Conservation (phyloP, 2,329 filamentous ascomycete species). For the Lizonia empirigonia region DNA sequence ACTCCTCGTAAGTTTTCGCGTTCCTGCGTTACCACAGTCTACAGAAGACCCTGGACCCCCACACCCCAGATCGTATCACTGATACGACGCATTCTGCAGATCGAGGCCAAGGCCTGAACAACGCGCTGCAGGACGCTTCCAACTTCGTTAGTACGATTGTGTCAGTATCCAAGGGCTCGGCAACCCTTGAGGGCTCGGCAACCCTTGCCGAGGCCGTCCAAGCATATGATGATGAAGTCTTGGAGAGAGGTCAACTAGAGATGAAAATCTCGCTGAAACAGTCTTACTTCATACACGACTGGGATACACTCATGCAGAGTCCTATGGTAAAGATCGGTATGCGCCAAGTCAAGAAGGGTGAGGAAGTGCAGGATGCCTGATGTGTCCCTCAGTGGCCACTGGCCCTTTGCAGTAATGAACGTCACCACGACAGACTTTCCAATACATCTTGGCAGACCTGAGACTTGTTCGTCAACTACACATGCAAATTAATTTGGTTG, state of each 20-base stretch:
- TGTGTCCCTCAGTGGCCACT: background rate
- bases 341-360: constrained; percentile 18
- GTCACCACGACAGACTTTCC: background rate
- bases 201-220: constrained; percentile 26
- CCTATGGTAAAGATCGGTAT: constrained; percentile 36
- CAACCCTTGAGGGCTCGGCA: constrained; percentile 13
- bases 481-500: background rate
- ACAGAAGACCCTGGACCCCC: constrained; percentile 15
- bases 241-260: constrained; percentile 52
- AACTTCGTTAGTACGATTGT: constrained; percentile 29
- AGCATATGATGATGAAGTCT: constrained; percentile 45
- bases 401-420: background rate
- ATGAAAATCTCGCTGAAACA: constrained; percentile 53
- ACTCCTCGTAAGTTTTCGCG: constrained; percentile 32
- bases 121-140: constrained; percentile 40
- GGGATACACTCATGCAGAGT: constrained; percentile 35
- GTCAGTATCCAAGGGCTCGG: constrained; percentile 11
- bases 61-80: constrained; percentile 10
- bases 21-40: constrained; percentile 12
- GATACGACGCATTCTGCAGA: constrained; percentile 26
- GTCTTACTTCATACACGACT: constrained; percentile 55
- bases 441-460: constrained; percentile 1
- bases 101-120: constrained; percentile 45
- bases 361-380: constrained; percentile 8
- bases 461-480: background rate